Evolutionary conservation across 257 asterid genomes (phyloP).

Genomic region (Penstemon barbatus): DNA sequence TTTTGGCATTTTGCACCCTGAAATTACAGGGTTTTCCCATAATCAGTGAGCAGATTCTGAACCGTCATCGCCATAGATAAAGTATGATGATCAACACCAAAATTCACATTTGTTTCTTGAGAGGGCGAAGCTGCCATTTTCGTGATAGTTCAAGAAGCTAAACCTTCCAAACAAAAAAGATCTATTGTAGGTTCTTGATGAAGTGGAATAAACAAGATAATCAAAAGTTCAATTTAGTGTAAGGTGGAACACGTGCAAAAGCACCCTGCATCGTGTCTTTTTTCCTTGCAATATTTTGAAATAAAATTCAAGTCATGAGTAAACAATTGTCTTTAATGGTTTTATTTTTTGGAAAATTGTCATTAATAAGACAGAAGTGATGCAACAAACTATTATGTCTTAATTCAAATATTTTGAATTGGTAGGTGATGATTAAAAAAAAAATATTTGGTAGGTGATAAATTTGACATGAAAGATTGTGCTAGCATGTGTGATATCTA

Average conservation of each 20-base stretch:
- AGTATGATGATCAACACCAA: too few species aligned
- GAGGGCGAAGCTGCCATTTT: conserved; percentile 18
- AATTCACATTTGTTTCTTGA: neutral
- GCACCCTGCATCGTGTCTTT: neutral
- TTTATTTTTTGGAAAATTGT: conserved; percentile 18
- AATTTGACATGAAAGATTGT: too few species aligned
- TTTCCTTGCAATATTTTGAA: neutral
- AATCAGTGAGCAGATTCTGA: neutral
- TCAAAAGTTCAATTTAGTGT: conserved; percentile 20
- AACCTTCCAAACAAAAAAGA: conserved; percentile 2
- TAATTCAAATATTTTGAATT: conserved; percentile 4
- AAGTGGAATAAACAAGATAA: conserved; percentile 12
- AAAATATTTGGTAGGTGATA: too few species aligned
- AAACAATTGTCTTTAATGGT: neutral
- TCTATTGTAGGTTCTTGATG: neutral
- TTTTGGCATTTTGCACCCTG: too few species aligned
- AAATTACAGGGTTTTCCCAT: neutral
- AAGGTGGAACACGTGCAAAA: conserved; percentile 22
- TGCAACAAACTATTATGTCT: neutral
- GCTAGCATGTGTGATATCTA: too few species aligned
- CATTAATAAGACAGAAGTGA: conserved; percentile 21
- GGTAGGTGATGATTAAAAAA: conserved; percentile 1
- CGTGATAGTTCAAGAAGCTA: neutral
- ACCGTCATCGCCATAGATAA: neutral
- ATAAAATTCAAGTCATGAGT: conserved; percentile 6